A percentile compares a stretch with the other conserved stretches of the same genome.
phyloP scores from a whole-genome alignment of 148 eudicot genomes.

The Polygonum maritimum region DNA sequence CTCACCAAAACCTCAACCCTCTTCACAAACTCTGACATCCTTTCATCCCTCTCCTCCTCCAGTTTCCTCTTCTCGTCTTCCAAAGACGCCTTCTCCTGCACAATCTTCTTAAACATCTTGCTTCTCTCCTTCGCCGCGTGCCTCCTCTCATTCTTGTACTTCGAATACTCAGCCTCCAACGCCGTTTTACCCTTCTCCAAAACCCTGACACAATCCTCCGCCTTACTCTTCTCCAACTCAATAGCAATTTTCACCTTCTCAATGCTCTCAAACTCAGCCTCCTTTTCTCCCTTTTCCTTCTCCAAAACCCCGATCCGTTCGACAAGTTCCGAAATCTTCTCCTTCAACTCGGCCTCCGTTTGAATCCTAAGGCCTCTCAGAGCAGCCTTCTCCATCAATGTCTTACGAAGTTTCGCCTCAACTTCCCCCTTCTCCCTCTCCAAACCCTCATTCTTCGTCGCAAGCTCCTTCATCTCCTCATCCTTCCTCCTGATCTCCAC shows the following conservation, averaged over 20 bases:
- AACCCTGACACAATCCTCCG: background rate
- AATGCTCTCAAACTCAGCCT: background rate
- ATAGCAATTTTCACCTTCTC: background rate
- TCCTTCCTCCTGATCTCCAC: too few relatives aligned
- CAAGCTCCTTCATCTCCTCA: background rate
- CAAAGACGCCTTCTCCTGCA: background rate
- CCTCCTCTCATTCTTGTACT: background rate
- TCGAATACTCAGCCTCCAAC: too few relatives aligned
- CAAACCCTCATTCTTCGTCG: background rate
- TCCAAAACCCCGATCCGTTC: background rate
- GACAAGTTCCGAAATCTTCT: background rate
- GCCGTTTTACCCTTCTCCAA: background rate
- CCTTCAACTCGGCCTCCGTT: background rate
- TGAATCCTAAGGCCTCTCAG: background rate
- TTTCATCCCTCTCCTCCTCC: background rate
- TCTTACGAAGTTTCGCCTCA: background rate
- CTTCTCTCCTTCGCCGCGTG: background rate
- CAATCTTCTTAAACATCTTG: background rate
- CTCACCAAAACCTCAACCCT: constrained; percentile 1
- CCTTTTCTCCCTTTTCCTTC: background rate
- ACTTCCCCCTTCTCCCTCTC: background rate
- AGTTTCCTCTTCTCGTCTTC: background rate
- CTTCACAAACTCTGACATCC: background rate
- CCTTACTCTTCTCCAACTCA: background rate
- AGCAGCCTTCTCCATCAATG: background rate